Evolutionary conservation across 2,329 filamentous ascomycete genomes (phyloP).

Genomic region (Periconia sp.): DNA sequence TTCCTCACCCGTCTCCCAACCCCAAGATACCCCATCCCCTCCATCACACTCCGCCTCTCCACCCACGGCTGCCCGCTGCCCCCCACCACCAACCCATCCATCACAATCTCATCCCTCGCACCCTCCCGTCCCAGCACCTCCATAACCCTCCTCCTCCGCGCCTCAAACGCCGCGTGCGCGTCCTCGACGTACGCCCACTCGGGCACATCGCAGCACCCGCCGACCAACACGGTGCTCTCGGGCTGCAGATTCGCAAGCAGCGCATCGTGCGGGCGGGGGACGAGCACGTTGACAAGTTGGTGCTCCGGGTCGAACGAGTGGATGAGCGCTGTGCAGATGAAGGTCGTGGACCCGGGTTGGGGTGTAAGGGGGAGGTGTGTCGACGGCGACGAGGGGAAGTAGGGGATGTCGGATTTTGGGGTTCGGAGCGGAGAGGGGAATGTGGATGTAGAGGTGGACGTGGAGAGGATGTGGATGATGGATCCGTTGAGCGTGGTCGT

Average conservation of each 20-base stretch:
- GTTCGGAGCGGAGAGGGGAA: constrained; percentile 38
- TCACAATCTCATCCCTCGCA: constrained; percentile 8
- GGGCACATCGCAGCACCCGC: constrained; percentile 33
- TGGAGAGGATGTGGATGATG: constrained; percentile 66
- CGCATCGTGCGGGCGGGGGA: constrained; percentile 53
- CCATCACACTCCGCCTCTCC: constrained; percentile 15
- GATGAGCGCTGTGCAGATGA: constrained; percentile 68
- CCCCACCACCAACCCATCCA: neutral
- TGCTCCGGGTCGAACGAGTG: constrained; percentile 64
- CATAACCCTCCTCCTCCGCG: neutral
- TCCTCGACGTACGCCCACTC: constrained; percentile 41
- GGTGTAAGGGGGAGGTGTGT: constrained; percentile 53
- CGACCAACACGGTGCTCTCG: constrained; percentile 34
- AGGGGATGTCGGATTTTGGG: constrained; percentile 61
- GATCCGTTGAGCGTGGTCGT: constrained; percentile 69
- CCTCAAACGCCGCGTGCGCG: constrained; percentile 12
- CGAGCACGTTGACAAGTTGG: constrained; percentile 64
- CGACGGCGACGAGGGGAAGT: constrained; percentile 53
- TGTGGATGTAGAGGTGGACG: constrained; percentile 43
- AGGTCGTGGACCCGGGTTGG: constrained; percentile 60
- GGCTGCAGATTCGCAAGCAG: constrained; percentile 21
- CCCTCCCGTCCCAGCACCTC: constrained; percentile 1
- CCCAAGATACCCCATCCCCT: constrained; percentile 35
- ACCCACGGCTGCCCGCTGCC: constrained; percentile 24
- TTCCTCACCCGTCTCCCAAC: constrained; percentile 32